Percentiles rank a stretch among this genome's conserved stretches.
Conservation (phyloP, 768 basidiomycete species). For the Lactarius vividus region DNA sequence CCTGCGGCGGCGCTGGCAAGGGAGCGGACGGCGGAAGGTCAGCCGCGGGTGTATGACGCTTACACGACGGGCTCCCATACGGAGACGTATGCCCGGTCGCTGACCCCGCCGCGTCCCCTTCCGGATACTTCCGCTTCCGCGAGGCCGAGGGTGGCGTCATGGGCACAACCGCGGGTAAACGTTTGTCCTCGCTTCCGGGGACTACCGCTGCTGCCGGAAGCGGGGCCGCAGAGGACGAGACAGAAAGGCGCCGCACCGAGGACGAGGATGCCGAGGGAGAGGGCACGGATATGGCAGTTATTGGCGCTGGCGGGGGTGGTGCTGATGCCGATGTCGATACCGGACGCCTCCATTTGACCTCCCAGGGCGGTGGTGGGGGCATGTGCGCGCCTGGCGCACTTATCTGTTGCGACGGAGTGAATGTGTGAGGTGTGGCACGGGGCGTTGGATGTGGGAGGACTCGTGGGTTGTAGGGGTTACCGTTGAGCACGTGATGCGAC, state of each 20-base stretch:
- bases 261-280: conserved; percentile 30
- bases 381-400: conserved; percentile 23
- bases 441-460: conserved; percentile 34
- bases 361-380: conserved; percentile 42
- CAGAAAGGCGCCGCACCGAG: conserved; percentile 21
- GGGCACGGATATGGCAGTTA: conserved; percentile 32
- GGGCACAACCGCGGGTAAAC: conserved; percentile 10
- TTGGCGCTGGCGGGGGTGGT: conserved; percentile 3
- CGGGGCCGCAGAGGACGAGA: conserved; percentile 4
- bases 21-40: conserved; percentile 19
- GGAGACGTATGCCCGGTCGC: conserved; percentile 10
- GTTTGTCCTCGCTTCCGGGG: conserved; percentile 7
- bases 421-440: conserved; percentile 31
- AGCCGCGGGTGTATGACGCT: conserved; percentile 27
- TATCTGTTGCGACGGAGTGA: conserved; percentile 17
- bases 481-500: conserved; percentile 24
- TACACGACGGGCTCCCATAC: conserved; percentile 24
- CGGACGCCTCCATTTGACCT: conserved; percentile 33
- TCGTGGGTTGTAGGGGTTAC: conserved; percentile 17
- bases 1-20: background rate
- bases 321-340: conserved; percentile 5
- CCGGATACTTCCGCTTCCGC: conserved; percentile 38
- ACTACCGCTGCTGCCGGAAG: background rate
- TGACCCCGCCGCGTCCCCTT: conserved; percentile 26
- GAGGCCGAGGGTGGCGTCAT: conserved; percentile 29